phyloP scores from a whole-genome alignment of 441 rosid genomes.

The Metrosideros polymorpha region DNA sequence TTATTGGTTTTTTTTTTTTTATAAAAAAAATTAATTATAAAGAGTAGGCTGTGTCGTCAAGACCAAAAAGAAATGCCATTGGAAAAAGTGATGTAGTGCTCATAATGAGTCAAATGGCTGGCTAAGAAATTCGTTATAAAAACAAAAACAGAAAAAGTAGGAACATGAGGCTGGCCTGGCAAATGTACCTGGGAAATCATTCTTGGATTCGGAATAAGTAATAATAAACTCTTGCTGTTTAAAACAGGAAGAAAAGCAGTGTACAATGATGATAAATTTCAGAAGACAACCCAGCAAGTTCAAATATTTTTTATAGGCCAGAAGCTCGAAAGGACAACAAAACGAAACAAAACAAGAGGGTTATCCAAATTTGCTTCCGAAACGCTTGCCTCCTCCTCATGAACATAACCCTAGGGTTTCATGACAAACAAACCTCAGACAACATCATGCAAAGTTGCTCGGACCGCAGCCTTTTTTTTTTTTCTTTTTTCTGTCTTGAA shows the following conservation, averaged over 20 bases:
- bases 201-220: constrained; percentile 12
- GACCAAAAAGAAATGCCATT: not conserved
- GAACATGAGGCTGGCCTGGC: not conserved
- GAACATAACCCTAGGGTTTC: not conserved
- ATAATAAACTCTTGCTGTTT: not conserved
- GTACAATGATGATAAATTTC: not conserved
- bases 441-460: not conserved
- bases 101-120: not conserved
- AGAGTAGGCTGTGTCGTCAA: not conserved
- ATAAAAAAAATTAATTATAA: not conserved
- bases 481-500: too few species aligned
- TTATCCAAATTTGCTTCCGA: not conserved
- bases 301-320: not conserved
- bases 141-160: not conserved
- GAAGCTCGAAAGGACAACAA: not conserved
- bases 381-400: not conserved
- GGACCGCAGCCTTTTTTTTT: not conserved
- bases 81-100: constrained; percentile 10
- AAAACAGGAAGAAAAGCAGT: not conserved
- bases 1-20: not conserved
- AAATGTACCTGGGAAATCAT: constrained; percentile 6
- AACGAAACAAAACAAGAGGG: not conserved
- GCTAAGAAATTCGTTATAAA: constrained; percentile 2
- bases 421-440: not conserved
- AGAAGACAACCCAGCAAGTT: not conserved